phyloP scores from a whole-genome alignment of 805 yeast genomes.

The Candida multigemmis region DNA sequence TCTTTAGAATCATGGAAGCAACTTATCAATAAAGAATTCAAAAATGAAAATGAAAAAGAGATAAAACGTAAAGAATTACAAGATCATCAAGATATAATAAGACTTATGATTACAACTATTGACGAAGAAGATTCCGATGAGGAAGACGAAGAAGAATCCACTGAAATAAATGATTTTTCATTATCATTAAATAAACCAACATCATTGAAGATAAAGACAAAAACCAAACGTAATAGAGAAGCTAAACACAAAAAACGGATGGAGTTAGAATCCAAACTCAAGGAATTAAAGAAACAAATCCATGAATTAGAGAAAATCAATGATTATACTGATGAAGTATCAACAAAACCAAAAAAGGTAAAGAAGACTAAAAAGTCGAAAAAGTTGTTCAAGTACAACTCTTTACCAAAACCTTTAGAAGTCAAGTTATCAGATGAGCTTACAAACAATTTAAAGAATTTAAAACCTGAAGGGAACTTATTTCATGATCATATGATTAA shows the following conservation, averaged over 20 bases:
- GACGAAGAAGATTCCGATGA: conserved; percentile 32
- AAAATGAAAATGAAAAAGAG: conserved; percentile 57
- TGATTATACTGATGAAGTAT: conserved; percentile 11
- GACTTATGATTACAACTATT: conserved; percentile 52
- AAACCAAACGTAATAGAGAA: conserved; percentile 65
- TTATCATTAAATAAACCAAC: conserved; percentile 72
- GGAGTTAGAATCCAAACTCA: conserved; percentile 47
- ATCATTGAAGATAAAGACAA: conserved; percentile 62
- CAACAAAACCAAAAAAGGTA: conserved; percentile 8
- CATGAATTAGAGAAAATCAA: conserved; percentile 42
- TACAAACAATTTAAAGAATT: conserved; percentile 70
- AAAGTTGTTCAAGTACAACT: conserved; percentile 34
- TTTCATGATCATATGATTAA: conserved; percentile 74
- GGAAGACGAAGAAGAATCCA: conserved; percentile 27
- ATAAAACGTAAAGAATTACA: conserved; percentile 51
- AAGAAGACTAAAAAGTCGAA: conserved; percentile 17
- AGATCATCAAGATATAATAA: conserved; percentile 57
- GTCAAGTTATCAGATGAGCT: conserved; percentile 86
- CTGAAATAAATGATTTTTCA: conserved; percentile 22
- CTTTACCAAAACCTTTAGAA: conserved; percentile 42
- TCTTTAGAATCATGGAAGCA: conserved; percentile 73
- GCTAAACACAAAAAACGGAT: conserved; percentile 52
- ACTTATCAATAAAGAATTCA: conserved; percentile 59
- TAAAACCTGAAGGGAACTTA: conserved; percentile 87
- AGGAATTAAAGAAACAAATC: conserved; percentile 51